These are phyloP conservation scores for Setomelanomma holmii DNA, from an alignment of 2,329 filamentous ascomycete species.

Conservation along the genomic window DNA sequence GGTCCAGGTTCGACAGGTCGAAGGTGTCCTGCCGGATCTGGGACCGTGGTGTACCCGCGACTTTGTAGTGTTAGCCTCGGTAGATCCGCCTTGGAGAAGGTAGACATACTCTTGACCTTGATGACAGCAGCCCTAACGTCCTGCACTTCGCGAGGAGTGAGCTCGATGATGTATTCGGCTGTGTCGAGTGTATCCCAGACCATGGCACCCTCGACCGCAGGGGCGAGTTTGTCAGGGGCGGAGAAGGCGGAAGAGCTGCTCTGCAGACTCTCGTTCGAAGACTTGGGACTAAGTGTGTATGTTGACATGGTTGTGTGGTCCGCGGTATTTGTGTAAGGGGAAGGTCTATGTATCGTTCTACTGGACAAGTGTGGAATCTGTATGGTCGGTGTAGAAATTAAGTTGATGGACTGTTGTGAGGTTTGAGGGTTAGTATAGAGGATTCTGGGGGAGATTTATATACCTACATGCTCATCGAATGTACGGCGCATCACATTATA, in stretches of 20 bases:
- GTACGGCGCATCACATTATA: slow-evolving; percentile 4
- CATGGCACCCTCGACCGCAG: slow-evolving; percentile 39
- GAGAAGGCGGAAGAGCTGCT: slow-evolving; percentile 32
- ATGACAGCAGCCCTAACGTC: slow-evolving; percentile 43
- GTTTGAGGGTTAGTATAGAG: neutral
- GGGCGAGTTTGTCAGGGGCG: slow-evolving; percentile 39
- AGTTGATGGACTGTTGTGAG: too few species aligned
- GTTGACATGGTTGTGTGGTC: slow-evolving; percentile 29
- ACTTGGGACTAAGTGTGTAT: slow-evolving; percentile 33
- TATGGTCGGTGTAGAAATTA: neutral
- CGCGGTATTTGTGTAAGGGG: neutral
- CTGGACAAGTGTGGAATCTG: too few species aligned
- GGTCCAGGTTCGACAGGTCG: slow-evolving; percentile 25
- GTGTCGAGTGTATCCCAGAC: slow-evolving; percentile 43
- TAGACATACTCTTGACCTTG: slow-evolving; percentile 38
- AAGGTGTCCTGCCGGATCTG: slow-evolving; percentile 35
- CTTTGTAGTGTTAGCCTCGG: slow-evolving; percentile 15
- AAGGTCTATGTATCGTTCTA: too few species aligned
- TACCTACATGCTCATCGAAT: slow-evolving; percentile 10
- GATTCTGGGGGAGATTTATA: slow-evolving; percentile 18
- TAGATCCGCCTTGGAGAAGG: neutral
- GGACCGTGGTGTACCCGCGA: slow-evolving; percentile 24
- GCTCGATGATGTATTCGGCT: slow-evolving; percentile 35
- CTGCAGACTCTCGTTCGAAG: slow-evolving; percentile 41
- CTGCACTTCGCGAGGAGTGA: slow-evolving; percentile 33